phyloP scores from a whole-genome alignment of 179 eudicot genomes.

The Patellifolia procumbens region DNA sequence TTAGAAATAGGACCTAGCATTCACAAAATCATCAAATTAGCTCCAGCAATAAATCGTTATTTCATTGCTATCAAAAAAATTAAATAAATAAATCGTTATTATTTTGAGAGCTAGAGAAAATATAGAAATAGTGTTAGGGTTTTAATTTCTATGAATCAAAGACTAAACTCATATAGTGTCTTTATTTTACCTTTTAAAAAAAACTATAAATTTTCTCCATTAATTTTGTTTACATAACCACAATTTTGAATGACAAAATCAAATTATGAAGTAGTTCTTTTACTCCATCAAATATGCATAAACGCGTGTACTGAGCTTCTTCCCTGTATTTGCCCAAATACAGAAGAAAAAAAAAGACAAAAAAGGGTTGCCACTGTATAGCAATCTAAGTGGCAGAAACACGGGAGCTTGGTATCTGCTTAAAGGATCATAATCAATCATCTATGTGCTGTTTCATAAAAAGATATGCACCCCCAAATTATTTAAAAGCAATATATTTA shows the following conservation, averaged over 20 bases:
- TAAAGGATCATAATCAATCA: constrained; percentile 19
- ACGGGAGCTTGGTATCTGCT: constrained; percentile 34
- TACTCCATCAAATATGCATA: neutral
- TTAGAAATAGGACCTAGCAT: too few species aligned
- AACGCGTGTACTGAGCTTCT: constrained; percentile 2
- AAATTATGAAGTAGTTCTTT: neutral
- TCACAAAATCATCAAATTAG: too few species aligned
- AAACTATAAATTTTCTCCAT: neutral
- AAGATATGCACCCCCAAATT: constrained; percentile 1
- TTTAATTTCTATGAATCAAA: too few species aligned
- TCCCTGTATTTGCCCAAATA: neutral
- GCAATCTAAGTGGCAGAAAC: constrained; percentile 36
- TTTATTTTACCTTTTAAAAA: too few species aligned
- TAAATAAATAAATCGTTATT: too few species aligned
- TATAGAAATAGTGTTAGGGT: too few species aligned
- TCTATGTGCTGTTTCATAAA: constrained; percentile 18
- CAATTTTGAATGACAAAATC: neutral
- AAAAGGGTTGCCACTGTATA: neutral
- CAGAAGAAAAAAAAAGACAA: neutral
- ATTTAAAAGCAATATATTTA: neutral
- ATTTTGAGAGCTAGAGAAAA: too few species aligned
- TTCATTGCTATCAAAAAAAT: too few species aligned
- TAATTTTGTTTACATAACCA: neutral
- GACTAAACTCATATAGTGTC: neutral
- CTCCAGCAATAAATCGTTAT: too few species aligned